Evolutionary conservation across 495 filamentous ascomycete species (phyloP).

Genomic region (Penicillium malachiteum): DNA sequence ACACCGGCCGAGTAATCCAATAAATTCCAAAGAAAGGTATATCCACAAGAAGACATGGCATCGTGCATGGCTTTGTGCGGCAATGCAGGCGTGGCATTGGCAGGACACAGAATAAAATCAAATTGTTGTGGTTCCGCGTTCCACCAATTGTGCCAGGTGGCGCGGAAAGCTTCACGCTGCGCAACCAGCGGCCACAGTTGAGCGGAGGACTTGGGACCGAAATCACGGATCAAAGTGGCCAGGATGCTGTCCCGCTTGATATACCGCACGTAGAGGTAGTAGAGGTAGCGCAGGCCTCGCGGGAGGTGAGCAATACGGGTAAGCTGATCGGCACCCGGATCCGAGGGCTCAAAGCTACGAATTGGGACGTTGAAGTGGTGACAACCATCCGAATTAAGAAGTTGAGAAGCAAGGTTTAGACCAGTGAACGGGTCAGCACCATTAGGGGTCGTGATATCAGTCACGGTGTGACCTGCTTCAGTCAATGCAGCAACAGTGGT

Average conservation of each 20-base stretch:
- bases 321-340: constrained; percentile 76
- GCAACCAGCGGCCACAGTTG: constrained; percentile 82
- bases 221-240: constrained; percentile 72
- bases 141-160: constrained; percentile 83
- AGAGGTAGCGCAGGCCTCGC: constrained; percentile 74
- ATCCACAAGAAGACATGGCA: constrained; percentile 85
- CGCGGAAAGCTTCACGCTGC: constrained; percentile 73
- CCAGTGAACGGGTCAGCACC: constrained; percentile 65
- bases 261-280: constrained; percentile 86
- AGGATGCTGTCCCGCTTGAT: constrained; percentile 71
- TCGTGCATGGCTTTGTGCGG: constrained; percentile 85
- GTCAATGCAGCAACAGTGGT: constrained; percentile 66
- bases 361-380: constrained; percentile 77
- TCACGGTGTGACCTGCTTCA: constrained; percentile 71
- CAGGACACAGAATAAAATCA: constrained; percentile 82
- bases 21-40: constrained; percentile 95
- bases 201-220: constrained; percentile 65
- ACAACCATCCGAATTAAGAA: constrained; percentile 87
- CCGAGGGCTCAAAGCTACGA: constrained; percentile 74
- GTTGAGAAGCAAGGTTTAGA: constrained; percentile 74
- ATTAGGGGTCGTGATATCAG: constrained; percentile 66
- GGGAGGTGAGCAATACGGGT: constrained; percentile 70
- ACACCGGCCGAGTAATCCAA: constrained; percentile 88
- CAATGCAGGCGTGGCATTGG: constrained; percentile 86
- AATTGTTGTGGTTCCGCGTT: constrained; percentile 58